Evolutionary conservation across 176 grass and related monocot genomes (phyloP), one percentile per base, ranked within the genome.

Genomic region (Tuctoria greenei): DNA sequence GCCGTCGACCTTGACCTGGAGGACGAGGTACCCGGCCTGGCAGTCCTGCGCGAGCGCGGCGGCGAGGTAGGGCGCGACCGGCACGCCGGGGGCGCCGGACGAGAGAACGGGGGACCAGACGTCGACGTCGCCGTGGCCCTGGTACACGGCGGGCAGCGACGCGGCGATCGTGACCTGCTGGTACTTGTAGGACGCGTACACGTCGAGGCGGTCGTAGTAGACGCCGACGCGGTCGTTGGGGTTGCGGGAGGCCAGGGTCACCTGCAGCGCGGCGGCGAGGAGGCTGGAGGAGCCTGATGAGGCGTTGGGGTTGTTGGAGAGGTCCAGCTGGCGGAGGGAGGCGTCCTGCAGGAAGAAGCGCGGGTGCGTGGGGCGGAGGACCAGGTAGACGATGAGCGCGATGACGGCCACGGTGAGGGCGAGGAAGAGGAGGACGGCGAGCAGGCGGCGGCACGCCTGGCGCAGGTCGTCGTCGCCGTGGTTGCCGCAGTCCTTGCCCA

Each of bases 141-240:
- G 93, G 85, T 93, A 97, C 0, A 79, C 84, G 0, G 59, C 11
- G 8, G 93, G 93, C 2, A 97, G 85, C 38, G 67, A 41, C 10
- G 88, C 50, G 8, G 83, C 76, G 51, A 86, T 45, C 15, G 90
- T 91, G 85, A 97, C 84, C 83, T 86, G 93, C 80, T 97, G 87
- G 34, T 82, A 84, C 58, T 81, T 82, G 80, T 97, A 97, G 16
- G 72, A 43, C 4, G 88, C 90, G 64, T 86, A 93, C 28, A 86
- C 88, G 76, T 93, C 85, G 62, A 97, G 87, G 46, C 82, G 89
- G 82, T 91, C 88, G 83, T 93, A 97, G 80, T 90, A 93, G 72
- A 97, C 85, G 4, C 90, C 90, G 11, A 91, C 59, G 55, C 61
- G 76, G 64, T 73, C 77, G 80, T 90, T 93, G 36, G 90, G 90